Conservation (phyloP, 306 rosid genomes). For the Canavalia ensiformis region DNA sequence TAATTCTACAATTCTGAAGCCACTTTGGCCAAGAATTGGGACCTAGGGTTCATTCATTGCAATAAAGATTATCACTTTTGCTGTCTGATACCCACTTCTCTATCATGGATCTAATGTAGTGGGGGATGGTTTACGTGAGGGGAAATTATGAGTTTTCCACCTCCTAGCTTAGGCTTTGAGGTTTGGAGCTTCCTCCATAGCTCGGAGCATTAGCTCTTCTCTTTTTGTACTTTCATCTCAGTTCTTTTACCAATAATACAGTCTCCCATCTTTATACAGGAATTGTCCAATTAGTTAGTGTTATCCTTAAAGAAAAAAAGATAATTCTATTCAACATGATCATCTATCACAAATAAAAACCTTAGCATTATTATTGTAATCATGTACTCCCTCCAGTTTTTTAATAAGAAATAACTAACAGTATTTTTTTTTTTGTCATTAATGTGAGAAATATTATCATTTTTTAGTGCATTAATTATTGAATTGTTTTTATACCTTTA, state of each 20-base stretch:
- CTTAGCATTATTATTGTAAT: not conserved
- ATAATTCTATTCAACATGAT: not conserved
- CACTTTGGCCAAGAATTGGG: no score
- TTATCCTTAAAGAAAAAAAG: not conserved
- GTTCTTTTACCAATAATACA: not conserved
- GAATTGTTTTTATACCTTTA: no score
- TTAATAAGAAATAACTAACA: no score
- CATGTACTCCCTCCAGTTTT: not conserved
- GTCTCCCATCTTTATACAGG: not conserved
- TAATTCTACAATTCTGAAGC: no score
- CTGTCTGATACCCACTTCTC: no score
- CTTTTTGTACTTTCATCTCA: not conserved
- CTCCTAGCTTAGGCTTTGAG: constrained; percentile 2
- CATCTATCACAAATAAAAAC: constrained; percentile 26
- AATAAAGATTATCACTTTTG: no score
- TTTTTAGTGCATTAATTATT: no score
- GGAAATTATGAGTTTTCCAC: not conserved
- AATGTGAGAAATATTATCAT: no score
- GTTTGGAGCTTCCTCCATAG: not conserved
- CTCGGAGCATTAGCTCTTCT: not conserved
- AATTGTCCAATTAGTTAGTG: not conserved
- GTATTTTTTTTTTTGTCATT: no score
- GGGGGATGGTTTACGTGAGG: not conserved
- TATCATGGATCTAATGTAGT: not conserved
- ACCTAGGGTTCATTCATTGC: no score